These are phyloP conservation scores for Boechera retrofracta DNA, from an alignment of 345 rosid genomes.

Conservation along the genomic window DNA sequence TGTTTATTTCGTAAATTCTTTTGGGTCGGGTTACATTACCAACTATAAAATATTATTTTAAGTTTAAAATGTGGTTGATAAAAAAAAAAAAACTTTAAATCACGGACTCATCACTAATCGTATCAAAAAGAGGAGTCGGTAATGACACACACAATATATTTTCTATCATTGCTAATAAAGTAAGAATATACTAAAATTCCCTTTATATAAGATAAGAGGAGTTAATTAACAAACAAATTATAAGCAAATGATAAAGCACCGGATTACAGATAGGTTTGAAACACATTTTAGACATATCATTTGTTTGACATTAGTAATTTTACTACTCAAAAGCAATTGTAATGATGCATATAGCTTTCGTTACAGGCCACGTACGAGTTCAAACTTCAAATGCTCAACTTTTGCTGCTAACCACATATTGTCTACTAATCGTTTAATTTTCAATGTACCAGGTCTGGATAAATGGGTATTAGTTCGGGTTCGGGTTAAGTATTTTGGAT, in stretches of 20 bases:
- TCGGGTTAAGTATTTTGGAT: no score
- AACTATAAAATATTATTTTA: not conserved
- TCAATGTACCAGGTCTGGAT: not conserved
- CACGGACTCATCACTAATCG: slow-evolving; percentile 14
- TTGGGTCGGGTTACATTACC: not conserved
- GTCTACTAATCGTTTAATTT: slow-evolving; percentile 2
- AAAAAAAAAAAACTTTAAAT: not conserved
- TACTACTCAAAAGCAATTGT: slow-evolving; percentile 20
- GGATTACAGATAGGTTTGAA: slow-evolving; percentile 23
- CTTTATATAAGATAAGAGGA: not conserved
- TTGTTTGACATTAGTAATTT: slow-evolving; percentile 8
- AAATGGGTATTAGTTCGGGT: no score
- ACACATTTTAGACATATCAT: slow-evolving; percentile 30
- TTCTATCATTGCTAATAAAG: slow-evolving; percentile 2
- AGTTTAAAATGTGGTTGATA: not conserved
- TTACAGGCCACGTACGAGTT: slow-evolving; percentile 24
- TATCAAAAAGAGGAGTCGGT: not conserved
- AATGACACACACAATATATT: slow-evolving; percentile 7
- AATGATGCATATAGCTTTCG: slow-evolving; percentile 28
- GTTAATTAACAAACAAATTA: slow-evolving; percentile 12
- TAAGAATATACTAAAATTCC: slow-evolving; percentile 8
- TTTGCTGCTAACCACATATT: slow-evolving; percentile 29
- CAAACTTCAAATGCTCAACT: slow-evolving; percentile 2
- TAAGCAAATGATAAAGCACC: slow-evolving; percentile 33
- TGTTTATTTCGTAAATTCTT: not conserved